A percentile compares a stretch with the other conserved stretches of the same genome.
Evolutionary conservation across 257 asterid species (phyloP).

Genomic region (Rhazya stricta): DNA sequence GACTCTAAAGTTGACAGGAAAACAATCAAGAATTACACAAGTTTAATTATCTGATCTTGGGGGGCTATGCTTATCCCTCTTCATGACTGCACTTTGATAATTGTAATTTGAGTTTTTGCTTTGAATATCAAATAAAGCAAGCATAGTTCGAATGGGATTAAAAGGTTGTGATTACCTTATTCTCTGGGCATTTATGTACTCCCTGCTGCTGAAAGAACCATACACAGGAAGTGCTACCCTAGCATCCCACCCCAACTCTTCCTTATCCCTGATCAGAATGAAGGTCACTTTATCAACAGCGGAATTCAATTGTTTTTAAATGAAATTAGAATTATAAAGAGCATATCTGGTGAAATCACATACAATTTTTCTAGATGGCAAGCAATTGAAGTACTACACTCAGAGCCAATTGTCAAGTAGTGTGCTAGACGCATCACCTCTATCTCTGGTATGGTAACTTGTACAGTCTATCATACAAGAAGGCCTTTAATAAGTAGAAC

Average conservation of each 20-base stretch:
- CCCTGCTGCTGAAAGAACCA: conserved; percentile 68
- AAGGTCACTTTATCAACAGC: background rate
- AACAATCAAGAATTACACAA: no score
- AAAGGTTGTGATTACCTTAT: conserved; percentile 36
- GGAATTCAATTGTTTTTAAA: background rate
- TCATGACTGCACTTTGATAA: background rate
- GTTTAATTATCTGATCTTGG: no score
- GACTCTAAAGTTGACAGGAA: no score
- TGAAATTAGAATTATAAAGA: background rate
- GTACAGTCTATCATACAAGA: conserved; percentile 41
- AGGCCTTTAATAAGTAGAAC: background rate
- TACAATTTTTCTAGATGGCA: conserved; percentile 47
- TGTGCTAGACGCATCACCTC: conserved; percentile 92
- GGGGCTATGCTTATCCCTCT: no score
- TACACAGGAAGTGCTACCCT: conserved; percentile 72
- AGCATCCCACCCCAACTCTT: conserved; percentile 83
- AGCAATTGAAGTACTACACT: conserved; percentile 54
- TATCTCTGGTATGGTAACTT: conserved; percentile 79
- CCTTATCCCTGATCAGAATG: conserved; percentile 39
- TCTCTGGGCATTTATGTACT: conserved; percentile 80
- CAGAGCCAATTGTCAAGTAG: conserved; percentile 77
- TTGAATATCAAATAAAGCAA: background rate
- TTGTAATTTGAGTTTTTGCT: no score
- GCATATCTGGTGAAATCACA: conserved; percentile 14
- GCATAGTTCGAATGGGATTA: background rate